phyloP scores from a whole-genome alignment of 306 rosid genomes.

The Vicia sativa region DNA sequence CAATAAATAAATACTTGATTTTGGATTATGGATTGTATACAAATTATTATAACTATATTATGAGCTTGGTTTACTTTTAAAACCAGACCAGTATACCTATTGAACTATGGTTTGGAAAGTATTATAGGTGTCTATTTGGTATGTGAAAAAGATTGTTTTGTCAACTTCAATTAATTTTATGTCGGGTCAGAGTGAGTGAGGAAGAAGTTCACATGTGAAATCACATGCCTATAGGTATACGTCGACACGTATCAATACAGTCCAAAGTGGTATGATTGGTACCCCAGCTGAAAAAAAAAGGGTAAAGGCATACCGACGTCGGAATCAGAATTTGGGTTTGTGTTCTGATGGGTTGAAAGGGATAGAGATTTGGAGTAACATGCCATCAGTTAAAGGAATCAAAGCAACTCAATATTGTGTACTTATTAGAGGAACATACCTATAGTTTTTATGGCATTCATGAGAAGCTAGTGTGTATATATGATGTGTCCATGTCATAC shows the following conservation, averaged over 20 bases:
- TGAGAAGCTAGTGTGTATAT: too few relatives aligned
- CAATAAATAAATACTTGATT: background rate
- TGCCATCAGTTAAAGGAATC: background rate
- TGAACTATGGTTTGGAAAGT: constrained; percentile 23
- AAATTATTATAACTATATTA: background rate
- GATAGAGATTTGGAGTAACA: background rate
- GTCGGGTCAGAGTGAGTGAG: background rate
- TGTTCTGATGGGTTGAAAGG: too few relatives aligned
- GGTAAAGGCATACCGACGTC: background rate
- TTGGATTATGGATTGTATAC: background rate
- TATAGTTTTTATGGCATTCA: too few relatives aligned
- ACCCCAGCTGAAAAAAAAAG: background rate
- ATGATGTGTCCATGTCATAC: too few relatives aligned
- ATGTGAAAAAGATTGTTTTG: constrained; percentile 36
- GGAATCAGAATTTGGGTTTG: background rate
- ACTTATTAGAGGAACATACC: background rate
- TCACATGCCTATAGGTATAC: background rate
- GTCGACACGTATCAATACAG: background rate
- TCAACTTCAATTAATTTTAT: constrained; percentile 33
- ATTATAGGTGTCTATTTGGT: constrained; percentile 35
- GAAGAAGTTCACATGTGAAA: background rate
- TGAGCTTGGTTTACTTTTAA: background rate
- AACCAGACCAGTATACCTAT: background rate
- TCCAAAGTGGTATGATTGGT: constrained; percentile 11
- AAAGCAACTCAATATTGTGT: background rate